Percentiles rank a stretch among this genome's conserved stretches.
phyloP scores from a whole-genome alignment of 768 basidiomycete species.

The Pisolithus microcarpus region DNA sequence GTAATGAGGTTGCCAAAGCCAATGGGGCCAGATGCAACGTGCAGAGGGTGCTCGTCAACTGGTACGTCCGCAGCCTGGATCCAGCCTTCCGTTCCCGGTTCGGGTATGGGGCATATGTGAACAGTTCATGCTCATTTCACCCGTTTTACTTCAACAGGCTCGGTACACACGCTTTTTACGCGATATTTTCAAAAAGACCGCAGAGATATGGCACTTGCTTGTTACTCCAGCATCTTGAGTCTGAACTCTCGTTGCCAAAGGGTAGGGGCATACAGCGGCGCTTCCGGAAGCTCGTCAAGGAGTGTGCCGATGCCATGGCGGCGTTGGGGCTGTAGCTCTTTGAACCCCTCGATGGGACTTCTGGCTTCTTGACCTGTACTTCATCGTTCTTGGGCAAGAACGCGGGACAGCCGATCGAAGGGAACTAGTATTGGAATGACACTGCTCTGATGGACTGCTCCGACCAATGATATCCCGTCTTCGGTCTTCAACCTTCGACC shows the following conservation, averaged over 20 bases:
- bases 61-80: conserved; percentile 38
- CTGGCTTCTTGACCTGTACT: neutral
- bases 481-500: too few relatives aligned
- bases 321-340: conserved; percentile 16
- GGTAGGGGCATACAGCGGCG: conserved; percentile 36
- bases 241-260: conserved; percentile 43
- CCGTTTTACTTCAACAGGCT: conserved; percentile 46
- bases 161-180: conserved; percentile 71
- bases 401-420: neutral
- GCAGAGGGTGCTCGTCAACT: conserved; percentile 46
- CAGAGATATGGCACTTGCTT: conserved; percentile 35
- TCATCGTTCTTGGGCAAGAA: neutral
- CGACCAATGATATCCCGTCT: too few relatives aligned
- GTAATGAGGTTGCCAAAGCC: conserved; percentile 32
- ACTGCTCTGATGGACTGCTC: neutral
- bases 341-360: neutral
- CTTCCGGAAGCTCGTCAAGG: conserved; percentile 41
- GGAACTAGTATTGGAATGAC: neutral
- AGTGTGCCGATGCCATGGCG: conserved; percentile 15
- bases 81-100: neutral
- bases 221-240: conserved; percentile 42
- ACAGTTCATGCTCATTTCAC: conserved; percentile 3
- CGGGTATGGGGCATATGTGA: neutral
- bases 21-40: conserved; percentile 37
- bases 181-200: conserved; percentile 50